Percentiles rank a stretch among this genome's conserved stretches.
phyloP scores from a whole-genome alignment of 352 stramenopile genomes.

The Phytophthora idaei region DNA sequence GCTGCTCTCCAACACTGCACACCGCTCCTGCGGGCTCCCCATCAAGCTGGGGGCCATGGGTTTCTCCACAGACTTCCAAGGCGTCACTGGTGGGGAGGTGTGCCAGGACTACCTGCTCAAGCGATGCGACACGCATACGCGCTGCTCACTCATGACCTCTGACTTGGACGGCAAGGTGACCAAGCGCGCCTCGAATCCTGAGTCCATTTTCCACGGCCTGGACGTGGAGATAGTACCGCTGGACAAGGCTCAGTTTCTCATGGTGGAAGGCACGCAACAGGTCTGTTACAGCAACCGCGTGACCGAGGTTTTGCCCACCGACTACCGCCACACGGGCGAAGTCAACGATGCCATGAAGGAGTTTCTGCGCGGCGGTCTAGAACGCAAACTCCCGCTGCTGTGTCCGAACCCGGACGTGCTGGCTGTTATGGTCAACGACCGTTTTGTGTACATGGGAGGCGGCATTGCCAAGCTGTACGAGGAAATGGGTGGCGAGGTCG shows the following conservation, averaged over 20 bases:
- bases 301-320: conserved; percentile 39
- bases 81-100: conserved; percentile 62
- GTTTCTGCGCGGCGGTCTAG: conserved; percentile 58
- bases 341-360: conserved; percentile 41
- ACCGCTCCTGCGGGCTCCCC: conserved; percentile 54
- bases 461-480: conserved; percentile 88
- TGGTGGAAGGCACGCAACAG: conserved; percentile 63
- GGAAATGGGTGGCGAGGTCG: conserved; percentile 66
- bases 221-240: conserved; percentile 48
- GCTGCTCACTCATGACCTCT: conserved; percentile 52
- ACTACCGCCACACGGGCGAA: conserved; percentile 52
- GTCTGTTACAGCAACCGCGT: conserved; percentile 52
- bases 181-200: conserved; percentile 36
- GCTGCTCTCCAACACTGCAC: conserved; percentile 91
- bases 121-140: conserved; percentile 28
- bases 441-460: conserved; percentile 63
- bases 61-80: conserved; percentile 64
- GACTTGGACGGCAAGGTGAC: conserved; percentile 39
- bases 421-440: conserved; percentile 62
- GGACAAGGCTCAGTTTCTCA: conserved; percentile 52
- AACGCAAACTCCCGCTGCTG: conserved; percentile 72
- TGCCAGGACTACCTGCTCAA: conserved; percentile 49
- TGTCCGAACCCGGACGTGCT: conserved; percentile 91
- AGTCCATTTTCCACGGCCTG: conserved; percentile 60
- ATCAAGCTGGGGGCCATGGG: conserved; percentile 67